Evolutionary conservation across 257 asterid species (phyloP), one percentile per base, ranked within the genome.

Genomic region (Solanum rostratum): DNA sequence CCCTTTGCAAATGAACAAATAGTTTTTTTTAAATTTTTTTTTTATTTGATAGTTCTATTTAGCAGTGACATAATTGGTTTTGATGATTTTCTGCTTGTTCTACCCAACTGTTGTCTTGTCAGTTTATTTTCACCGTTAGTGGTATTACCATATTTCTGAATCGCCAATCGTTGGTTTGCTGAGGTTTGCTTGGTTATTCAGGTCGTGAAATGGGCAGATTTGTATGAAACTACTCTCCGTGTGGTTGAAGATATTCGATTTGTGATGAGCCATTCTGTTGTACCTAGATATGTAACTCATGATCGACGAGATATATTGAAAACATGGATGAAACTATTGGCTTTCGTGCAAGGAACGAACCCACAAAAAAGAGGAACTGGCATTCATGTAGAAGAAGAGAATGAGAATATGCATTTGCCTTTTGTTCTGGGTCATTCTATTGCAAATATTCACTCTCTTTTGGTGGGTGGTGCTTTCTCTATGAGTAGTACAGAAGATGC

Each of bases 281-380:
- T 97, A 63, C 93, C 97, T 85, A 92, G 86, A 68, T 94, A 92
- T 81, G 89, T 95, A 84, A 93, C 95, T 88, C 90, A 83, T 84
- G 92, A 89, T 24, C 89, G 96, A 84, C 94, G 93, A 80, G 98
- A 97, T 87, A 87, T 97, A 88, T 86, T 89, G 76, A 91, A 94
- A 88, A 87, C 86, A 80, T 97, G 98, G 99, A 93, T 97, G 95
- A 90, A 84, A 85, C 92, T 95, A 84, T 85, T 97, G 92, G 90
- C 94, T 86, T 92, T 90, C 87, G 96, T 97, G 84, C 99, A 97
- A 92, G 98, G 99, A 88, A 93, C 91, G 97, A 90, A 92, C 88
- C 92, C 98, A 50, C 96, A 91, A 84, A 97, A 97, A 92, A 91
- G 98, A 89, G 99, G 93, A 87, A 93, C 91, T 65, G 92, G 98